phyloP scores from a whole-genome alignment of 495 filamentous ascomycete species.

The Tuber microsphaerosporum region DNA sequence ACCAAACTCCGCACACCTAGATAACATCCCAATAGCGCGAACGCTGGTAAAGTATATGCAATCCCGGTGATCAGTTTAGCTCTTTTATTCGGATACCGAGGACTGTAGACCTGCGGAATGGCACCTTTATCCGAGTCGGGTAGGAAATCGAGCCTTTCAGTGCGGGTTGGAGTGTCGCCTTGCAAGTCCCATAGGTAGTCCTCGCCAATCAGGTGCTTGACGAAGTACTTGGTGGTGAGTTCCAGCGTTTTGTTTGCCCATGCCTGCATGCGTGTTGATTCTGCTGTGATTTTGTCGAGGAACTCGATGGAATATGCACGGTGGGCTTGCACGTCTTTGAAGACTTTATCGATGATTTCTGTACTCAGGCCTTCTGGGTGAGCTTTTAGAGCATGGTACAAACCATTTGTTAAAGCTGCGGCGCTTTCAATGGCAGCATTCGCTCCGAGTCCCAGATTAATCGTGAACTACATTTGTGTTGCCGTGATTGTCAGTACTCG shows the following conservation, averaged over 20 bases:
- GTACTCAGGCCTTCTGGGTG: not conserved
- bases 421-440: slow-evolving; percentile 46
- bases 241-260: slow-evolving; percentile 5
- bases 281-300: not conserved
- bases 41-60: not conserved
- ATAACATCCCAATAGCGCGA: not conserved
- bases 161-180: not conserved
- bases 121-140: not conserved
- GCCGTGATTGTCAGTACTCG: not conserved
- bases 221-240: not conserved
- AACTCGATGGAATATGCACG: slow-evolving; percentile 3
- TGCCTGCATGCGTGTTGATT: slow-evolving; percentile 16
- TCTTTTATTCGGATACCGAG: not conserved
- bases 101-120: not conserved
- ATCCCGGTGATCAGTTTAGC: not conserved
- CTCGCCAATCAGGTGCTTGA: not conserved
- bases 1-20: not conserved
- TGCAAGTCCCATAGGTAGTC: not conserved
- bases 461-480: slow-evolving; percentile 35
- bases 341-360: slow-evolving; percentile 12
- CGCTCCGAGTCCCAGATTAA: slow-evolving; percentile 44
- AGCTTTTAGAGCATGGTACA: slow-evolving; percentile 28
- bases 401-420: slow-evolving; percentile 45
- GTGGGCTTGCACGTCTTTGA: not conserved
- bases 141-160: not conserved